Base-by-base conservation (phyloP, 805 yeast genomes). In the Wickerhamiella hasegawae region DNA sequence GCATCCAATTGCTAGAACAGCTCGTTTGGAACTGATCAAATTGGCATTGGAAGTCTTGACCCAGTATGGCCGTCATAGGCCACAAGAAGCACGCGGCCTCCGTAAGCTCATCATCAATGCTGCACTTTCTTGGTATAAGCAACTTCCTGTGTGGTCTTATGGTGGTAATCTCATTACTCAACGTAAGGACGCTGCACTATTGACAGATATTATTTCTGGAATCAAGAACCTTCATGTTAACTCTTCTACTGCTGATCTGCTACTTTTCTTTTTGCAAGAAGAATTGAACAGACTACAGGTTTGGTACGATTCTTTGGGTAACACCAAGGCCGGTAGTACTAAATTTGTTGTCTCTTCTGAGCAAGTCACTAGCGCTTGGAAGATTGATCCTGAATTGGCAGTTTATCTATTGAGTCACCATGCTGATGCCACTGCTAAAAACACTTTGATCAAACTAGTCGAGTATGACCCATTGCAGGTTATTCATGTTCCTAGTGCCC, bases 1-100 rank as follows among this genome's bases (percentile, higher is more conserved):
- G 33, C 96, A 87, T 55, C 93, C 96, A 8, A 73, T 73, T 51
- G 72, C 95, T 0, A 66, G 96, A 41, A 53, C 73, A 40, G 63
- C 69, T 5, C 65, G 97, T 39, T 79, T 78, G 49, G 92, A 82
- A 51, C 54, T 87, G 43, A 62, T 83, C 32, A 57, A 65, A 28
- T 74, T 83, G 47, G 71, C 84, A 0, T 58, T 79, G 35, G 77
- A 76, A 32, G 64, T 84, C 2, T 57, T 80, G 40, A 62, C 58
- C 14, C 69, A 68, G 19, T 82, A 79, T 49, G 45, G 53, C 30
- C 62, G 63, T 37, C 62, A 54, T 58, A 2, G 63, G 76, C 40
- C 40, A 6, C 18, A 23, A 12, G 1, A 60, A 66, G 42, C 63
- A 65, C 39, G 59, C 62, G 46, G 54, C 2, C 55, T 84, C 44